These are phyloP conservation scores for Epichloe gansuensis DNA, from an alignment of 2,329 filamentous ascomycete species.

Conservation along the genomic window DNA sequence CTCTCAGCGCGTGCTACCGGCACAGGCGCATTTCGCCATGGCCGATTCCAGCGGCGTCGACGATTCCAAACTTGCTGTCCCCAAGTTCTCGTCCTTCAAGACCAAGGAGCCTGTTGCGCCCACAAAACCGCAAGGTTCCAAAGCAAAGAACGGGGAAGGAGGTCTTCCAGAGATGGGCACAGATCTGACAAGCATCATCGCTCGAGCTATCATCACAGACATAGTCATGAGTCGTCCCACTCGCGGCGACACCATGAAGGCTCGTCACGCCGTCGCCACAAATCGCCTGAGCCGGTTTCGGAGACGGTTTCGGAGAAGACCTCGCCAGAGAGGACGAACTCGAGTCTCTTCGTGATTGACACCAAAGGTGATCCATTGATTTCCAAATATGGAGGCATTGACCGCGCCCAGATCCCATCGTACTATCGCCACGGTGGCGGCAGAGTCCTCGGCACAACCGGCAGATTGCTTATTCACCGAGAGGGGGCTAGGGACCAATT, in stretches of 20 bases:
- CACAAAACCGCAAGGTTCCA: slow-evolving; percentile 8
- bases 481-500: slow-evolving; percentile 46
- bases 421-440: slow-evolving; percentile 62
- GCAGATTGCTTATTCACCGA: slow-evolving; percentile 53
- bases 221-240: background rate
- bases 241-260: background rate
- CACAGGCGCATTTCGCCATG: background rate
- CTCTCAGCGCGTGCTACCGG: background rate
- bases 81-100: slow-evolving; percentile 67
- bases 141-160: slow-evolving; percentile 10
- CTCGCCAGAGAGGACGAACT: slow-evolving; percentile 1
- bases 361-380: slow-evolving; percentile 67
- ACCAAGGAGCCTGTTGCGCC: slow-evolving; percentile 27
- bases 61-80: slow-evolving; percentile 21
- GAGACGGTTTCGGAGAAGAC: slow-evolving; percentile 4
- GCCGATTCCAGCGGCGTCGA: slow-evolving; percentile 18
- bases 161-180: background rate
- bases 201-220: background rate
- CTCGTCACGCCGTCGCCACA: background rate
- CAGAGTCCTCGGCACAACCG: slow-evolving; percentile 53
- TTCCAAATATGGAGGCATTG: slow-evolving; percentile 53
- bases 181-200: slow-evolving; percentile 6
- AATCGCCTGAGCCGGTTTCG: background rate
- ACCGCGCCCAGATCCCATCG: slow-evolving; percentile 57
- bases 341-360: slow-evolving; percentile 48